Evolutionary conservation across 2,329 filamentous ascomycete species (phyloP).

Genomic region (Arthrocladium fulminans): DNA sequence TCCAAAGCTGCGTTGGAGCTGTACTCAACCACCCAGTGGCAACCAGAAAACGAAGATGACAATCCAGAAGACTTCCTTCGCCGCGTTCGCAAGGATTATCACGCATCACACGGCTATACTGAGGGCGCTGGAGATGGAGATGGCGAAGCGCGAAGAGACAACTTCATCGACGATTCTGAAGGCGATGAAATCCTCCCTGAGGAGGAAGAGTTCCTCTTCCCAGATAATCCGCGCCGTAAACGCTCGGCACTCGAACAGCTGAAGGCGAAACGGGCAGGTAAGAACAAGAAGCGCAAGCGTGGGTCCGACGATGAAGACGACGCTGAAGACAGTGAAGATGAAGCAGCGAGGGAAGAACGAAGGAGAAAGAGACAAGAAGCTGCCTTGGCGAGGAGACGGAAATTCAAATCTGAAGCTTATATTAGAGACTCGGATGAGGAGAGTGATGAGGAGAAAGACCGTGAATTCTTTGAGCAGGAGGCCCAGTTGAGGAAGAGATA

Average conservation of each 20-base stretch:
- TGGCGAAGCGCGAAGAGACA: slow-evolving; percentile 38
- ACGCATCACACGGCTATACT: slow-evolving; percentile 31
- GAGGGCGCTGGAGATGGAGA: slow-evolving; percentile 26
- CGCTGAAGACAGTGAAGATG: slow-evolving; percentile 50
- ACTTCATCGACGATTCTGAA: slow-evolving; percentile 58
- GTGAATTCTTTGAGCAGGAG: slow-evolving; percentile 70
- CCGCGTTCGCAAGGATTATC: slow-evolving; percentile 44
- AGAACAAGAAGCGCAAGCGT: slow-evolving; percentile 40
- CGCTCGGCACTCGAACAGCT: slow-evolving; percentile 29
- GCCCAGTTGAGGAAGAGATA: slow-evolving; percentile 55
- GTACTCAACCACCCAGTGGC: slow-evolving; percentile 67
- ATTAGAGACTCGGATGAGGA: slow-evolving; percentile 84
- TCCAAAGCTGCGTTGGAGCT: slow-evolving; percentile 64
- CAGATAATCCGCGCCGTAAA: slow-evolving; percentile 36
- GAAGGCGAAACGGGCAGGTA: slow-evolving; percentile 45
- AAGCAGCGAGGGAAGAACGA: slow-evolving; percentile 51
- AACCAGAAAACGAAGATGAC: slow-evolving; percentile 63
- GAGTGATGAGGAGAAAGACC: slow-evolving; percentile 65
- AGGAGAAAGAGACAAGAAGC: slow-evolving; percentile 55
- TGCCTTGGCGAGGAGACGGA: slow-evolving; percentile 65
- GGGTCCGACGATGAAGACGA: slow-evolving; percentile 33
- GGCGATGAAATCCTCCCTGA: slow-evolving; percentile 46
- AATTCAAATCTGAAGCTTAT: slow-evolving; percentile 76
- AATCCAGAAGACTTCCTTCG: slow-evolving; percentile 67
- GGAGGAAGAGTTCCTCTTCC: slow-evolving; percentile 54